Base-by-base conservation (phyloP, 1,284 basidiomycete genomes). In the Ganoderma lingzhi region DNA sequence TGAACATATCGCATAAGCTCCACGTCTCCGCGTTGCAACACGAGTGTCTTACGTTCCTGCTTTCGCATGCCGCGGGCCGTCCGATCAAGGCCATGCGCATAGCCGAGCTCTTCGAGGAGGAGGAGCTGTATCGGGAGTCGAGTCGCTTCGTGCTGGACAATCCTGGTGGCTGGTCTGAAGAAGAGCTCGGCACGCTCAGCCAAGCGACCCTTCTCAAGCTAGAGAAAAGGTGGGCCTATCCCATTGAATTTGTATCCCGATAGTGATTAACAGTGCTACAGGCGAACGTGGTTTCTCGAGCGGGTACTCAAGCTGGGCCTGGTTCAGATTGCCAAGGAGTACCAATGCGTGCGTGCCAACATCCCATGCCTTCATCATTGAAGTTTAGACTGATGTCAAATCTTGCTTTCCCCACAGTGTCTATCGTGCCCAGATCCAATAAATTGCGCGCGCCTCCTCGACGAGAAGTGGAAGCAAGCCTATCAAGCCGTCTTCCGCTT, bases 221-320 rank as follows among this genome's bases (percentile, higher is more conserved):
- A 19, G 94, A 96, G 80, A 95, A 94, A 79, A 84, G 94, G 93
- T 93, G 1, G 15, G n/a, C 39, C 10, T 23, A 5, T n/a, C 44
- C 44, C 12, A 14, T 45, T 39, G 56, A 15, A 10, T n/a, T 12
- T 5, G 17, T 8, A 3, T 17, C 19, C 28, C 35, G 48, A 8
- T 51, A 23, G 32, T 14, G 5, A 58, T 48, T 61, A 15, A 42
- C 39, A 8, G 23, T 17, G 2, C 2, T 10, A 15, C 70, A 94
- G 93, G 48, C 88, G 96, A 66, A 96, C 91, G 66, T 97, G 96
- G 96, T 97, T 97, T 81, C 87, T 98, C 42, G 96, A 98, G 79
- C 89, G 96, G 14, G 90, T 98, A 17, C 85, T 98, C 71, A 98
- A 98, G 80, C 88, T 98, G 4, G 95, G 96, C 2, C 84, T 96